Evolutionary conservation across 2,329 filamentous ascomycete species (phyloP), one percentile per base, ranked within the genome.

Genomic region (Rhynchosporium secalis): DNA sequence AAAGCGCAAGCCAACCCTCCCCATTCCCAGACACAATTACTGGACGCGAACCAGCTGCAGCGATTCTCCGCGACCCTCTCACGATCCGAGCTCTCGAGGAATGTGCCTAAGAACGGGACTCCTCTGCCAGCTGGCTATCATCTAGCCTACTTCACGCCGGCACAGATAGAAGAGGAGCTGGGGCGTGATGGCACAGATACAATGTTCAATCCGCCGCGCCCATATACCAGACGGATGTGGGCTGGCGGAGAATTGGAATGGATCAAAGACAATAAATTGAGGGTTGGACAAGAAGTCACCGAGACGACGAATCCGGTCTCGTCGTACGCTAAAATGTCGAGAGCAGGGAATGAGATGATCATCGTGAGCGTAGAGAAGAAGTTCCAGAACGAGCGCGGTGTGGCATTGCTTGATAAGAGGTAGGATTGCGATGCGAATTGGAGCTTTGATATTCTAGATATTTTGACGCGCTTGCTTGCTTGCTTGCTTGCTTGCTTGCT

Each of bases 191-290:
- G 86, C 13, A 86, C 83, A 0, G 86, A 89, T 73, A 75, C 71
- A 0, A 81, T 81, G 0, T 88, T 84, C 71, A 88, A 87, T 66
- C 81, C 85, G 0, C 78, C 83, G 0, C 64, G 75, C 3, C 85
- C 85, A 0, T 89, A 87, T 62, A 86, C 84, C 1, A 75, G 86
- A 36, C 78, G 86, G 12, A 88, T 89, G 86, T 89, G 86, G 86
- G 86, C 86, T 0, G 86, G 86, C 1, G 86, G 86, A 0, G 76
- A 78, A 61, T 83, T 88, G 73, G 71, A 72, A 13, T 87, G 84
- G 83, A 64, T 68, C 31, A 67, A 72, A 15, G 38, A 54, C n/a
- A 78, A 80, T 66, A 65, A 72, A 20, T 71, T 88, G 62, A 75
- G 77, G 1, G 79, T 87, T 1, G 85, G 84, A 1, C 81, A 86